phyloP scores from a whole-genome alignment of 768 basidiomycete genomes.

The Pseudohyphozyma bogoriensis region DNA sequence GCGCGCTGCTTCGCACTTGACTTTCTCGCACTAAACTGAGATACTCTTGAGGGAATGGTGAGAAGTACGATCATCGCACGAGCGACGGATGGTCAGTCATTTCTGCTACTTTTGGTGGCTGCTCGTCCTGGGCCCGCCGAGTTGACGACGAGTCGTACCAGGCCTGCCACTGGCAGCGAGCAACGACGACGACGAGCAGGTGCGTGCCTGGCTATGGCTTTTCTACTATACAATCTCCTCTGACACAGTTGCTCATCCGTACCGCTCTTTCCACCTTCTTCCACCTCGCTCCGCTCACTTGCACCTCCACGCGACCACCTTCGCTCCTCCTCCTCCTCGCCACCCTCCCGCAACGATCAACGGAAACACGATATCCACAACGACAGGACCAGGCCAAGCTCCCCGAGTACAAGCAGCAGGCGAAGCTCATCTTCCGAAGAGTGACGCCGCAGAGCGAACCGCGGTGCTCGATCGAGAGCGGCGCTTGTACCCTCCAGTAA shows the following conservation, averaged over 20 bases:
- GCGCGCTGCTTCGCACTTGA: too few relatives aligned
- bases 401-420: constrained; percentile 96
- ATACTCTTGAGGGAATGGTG: too few relatives aligned
- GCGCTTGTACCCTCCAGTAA: constrained; percentile 89
- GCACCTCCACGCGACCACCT: neutral
- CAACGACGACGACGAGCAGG: constrained; percentile 87
- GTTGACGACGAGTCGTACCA: neutral
- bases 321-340: too few relatives aligned
- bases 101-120: neutral
- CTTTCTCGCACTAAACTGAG: too few relatives aligned
- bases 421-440: constrained; percentile 89
- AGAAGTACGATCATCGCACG: constrained; percentile 25
- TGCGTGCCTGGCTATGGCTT: constrained; percentile 37
- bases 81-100: constrained; percentile 17
- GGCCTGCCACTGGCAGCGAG: constrained; percentile 31
- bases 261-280: too few relatives aligned
- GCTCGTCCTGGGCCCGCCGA: too few relatives aligned
- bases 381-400: constrained; percentile 78
- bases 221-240: neutral
- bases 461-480: constrained; percentile 91
- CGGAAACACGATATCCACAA: too few relatives aligned
- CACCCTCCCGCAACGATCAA: too few relatives aligned
- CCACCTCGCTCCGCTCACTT: neutral
- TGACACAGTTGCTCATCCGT: neutral
- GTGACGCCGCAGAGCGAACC: constrained; percentile 91